Evolutionary conservation across 768 basidiomycete species (phyloP), one percentile per base, ranked within the genome.

Genomic region (Amanita rubescens): DNA sequence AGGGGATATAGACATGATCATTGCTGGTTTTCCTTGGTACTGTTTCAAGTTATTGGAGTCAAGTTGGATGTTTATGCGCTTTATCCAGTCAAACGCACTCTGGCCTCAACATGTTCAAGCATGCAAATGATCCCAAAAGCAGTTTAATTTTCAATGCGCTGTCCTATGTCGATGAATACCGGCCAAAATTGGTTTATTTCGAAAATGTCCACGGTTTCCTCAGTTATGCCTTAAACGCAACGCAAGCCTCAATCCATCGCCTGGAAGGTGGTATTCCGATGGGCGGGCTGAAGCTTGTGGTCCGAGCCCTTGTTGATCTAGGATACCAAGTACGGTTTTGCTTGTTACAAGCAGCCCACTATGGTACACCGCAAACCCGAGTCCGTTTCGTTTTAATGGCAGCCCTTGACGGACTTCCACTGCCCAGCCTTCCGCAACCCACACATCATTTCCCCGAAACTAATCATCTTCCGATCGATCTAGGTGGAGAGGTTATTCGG

Each of bases 21-120:
- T 78, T 11, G 76, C 82, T 15, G 90, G 90, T 0, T 87, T 91
- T 58, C 90, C 90, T 33, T 92, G 90, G 88, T 84, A 58, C 35
- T 59, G n/a, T 51, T 10, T 55, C 38, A 32, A 11, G 47, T 33
- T 46, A 33, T 37, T 17, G 59, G 12, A 20, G 27, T 6, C n/a
- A n/a, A 12, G 45, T 38, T 3, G 53, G 10, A n/a, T 30, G 30
- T n/a, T 30, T 19, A n/a, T 10, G n/a, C n/a, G n/a, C n/a, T 7
- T n/a, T 25, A 30, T 14, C 22, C 17, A 90, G 87, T 62, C 88
- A 90, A 65, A 76, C 82, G 2, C 88, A 90, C 60, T 90, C 88
- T 0, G 63, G 65, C 0, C 63, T 90, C 17, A 91, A 91, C 62
- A 87, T 82, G 79, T 88, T 70, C 60, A 79, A 79, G 51, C 80